Evolutionary conservation across 306 rosid genomes (phyloP).

Genomic region (Corylus avellana): DNA sequence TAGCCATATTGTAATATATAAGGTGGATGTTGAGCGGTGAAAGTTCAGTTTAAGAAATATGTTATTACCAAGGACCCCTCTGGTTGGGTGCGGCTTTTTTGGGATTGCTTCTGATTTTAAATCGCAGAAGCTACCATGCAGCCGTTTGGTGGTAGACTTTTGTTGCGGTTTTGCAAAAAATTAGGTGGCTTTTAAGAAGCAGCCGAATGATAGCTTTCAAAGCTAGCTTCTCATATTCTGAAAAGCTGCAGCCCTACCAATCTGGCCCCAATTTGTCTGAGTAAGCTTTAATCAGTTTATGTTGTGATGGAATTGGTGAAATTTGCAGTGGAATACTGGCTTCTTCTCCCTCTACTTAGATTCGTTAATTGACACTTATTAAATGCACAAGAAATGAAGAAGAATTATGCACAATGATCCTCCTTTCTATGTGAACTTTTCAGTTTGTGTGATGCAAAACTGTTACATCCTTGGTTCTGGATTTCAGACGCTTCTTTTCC

Average conservation of each 20-base stretch:
- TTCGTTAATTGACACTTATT: not conserved
- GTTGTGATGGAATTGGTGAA: not conserved
- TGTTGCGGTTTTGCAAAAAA: not conserved
- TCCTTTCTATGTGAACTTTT: not conserved
- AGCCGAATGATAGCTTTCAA: not conserved
- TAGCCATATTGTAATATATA: not conserved
- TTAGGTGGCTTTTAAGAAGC: not conserved
- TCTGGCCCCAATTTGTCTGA: not conserved
- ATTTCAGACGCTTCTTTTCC: not conserved
- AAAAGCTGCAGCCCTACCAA: not conserved
- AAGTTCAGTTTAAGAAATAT: not conserved
- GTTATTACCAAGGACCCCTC: not conserved
- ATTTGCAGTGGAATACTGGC: not conserved
- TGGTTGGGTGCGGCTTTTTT: not conserved
- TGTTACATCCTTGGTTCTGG: not conserved
- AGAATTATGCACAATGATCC: not conserved
- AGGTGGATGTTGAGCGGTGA: not conserved
- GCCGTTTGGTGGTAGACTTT: not conserved
- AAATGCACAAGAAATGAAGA: not conserved
- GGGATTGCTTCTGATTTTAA: not conserved
- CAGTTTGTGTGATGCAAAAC: not conserved
- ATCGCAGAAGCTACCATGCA: not conserved
- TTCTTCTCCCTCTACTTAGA: slow-evolving; percentile 1
- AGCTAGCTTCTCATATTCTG: not conserved
- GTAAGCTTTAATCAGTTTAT: not conserved